A percentile compares a stretch with the other conserved stretches of the same genome.
phyloP scores from a whole-genome alignment of 2,329 filamentous ascomycete genomes.

The Akanthomyces muscarius region DNA sequence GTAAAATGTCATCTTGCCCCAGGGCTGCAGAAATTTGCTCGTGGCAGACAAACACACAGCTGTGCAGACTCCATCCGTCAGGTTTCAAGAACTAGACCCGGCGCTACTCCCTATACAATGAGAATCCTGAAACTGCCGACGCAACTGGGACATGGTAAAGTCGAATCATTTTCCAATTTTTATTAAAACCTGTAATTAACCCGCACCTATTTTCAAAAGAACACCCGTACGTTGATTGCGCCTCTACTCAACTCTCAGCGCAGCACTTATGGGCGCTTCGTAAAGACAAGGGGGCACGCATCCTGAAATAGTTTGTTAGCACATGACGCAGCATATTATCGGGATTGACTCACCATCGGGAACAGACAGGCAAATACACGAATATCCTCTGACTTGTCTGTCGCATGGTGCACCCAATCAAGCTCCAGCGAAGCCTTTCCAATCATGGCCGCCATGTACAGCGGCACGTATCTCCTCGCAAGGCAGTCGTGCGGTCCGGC shows the following conservation, averaged over 20 bases:
- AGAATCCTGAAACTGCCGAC: background rate
- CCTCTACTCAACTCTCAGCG: conserved; percentile 12
- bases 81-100: background rate
- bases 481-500: conserved; percentile 48
- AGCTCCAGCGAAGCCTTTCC: conserved; percentile 48
- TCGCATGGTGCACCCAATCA: conserved; percentile 48
- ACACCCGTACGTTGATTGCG: background rate
- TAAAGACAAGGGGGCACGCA: conserved; percentile 35
- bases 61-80: background rate
- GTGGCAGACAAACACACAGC: too few relatives aligned
- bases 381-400: conserved; percentile 45
- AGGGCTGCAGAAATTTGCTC: too few relatives aligned
- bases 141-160: background rate
- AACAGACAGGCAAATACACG: conserved; percentile 47
- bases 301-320: conserved; percentile 26
- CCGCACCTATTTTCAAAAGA: too few relatives aligned
- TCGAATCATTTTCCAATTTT: background rate
- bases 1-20: too few relatives aligned
- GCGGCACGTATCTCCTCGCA: conserved; percentile 45
- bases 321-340: background rate
- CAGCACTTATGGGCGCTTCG: conserved; percentile 23
- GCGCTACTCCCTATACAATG: too few relatives aligned
- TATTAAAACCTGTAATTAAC: too few relatives aligned
- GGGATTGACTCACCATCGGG: conserved; percentile 38
- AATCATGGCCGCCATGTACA: conserved; percentile 49